Evolutionary conservation across 106 monocot species (phyloP).

Genomic region (Dioscorea alata): DNA sequence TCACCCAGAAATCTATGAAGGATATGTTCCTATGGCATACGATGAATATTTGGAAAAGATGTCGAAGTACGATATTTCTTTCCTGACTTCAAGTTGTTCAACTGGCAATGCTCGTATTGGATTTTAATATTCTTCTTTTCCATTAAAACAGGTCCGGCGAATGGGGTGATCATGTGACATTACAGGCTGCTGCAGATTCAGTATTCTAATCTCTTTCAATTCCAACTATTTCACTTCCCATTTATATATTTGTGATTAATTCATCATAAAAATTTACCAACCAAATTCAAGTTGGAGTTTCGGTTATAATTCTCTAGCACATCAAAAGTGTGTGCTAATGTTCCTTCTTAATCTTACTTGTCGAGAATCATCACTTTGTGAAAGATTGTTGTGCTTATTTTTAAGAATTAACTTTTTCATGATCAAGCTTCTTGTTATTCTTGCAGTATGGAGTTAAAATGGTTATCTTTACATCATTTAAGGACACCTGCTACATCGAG

Average conservation of each 20-base stretch:
- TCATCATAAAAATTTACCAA: too few species aligned
- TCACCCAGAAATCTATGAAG: constrained; percentile 63
- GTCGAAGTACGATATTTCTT: constrained; percentile 34
- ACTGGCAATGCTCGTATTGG: neutral
- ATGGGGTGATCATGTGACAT: constrained; percentile 96
- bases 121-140: constrained; percentile 8
- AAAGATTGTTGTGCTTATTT: too few species aligned
- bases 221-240: too few species aligned
- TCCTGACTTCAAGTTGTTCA: neutral
- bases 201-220: constrained; percentile 19
- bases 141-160: constrained; percentile 53
- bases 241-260: too few species aligned
- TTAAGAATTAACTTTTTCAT: neutral
- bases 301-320: too few species aligned
- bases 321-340: too few species aligned
- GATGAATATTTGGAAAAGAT: constrained; percentile 65
- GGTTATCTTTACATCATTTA: constrained; percentile 70
- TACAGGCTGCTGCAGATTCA: constrained; percentile 92
- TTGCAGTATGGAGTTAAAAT: constrained; percentile 88
- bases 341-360: too few species aligned
- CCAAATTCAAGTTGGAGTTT: too few species aligned
- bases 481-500: constrained; percentile 78
- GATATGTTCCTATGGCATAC: constrained; percentile 92
- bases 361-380: too few species aligned
- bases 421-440: neutral